A percentile compares a stretch with the other conserved stretches of the same genome.
These are phyloP conservation scores for Globisporangium apiculatum DNA, from an alignment of 352 stramenopile genomes.

Conservation along the genomic window DNA sequence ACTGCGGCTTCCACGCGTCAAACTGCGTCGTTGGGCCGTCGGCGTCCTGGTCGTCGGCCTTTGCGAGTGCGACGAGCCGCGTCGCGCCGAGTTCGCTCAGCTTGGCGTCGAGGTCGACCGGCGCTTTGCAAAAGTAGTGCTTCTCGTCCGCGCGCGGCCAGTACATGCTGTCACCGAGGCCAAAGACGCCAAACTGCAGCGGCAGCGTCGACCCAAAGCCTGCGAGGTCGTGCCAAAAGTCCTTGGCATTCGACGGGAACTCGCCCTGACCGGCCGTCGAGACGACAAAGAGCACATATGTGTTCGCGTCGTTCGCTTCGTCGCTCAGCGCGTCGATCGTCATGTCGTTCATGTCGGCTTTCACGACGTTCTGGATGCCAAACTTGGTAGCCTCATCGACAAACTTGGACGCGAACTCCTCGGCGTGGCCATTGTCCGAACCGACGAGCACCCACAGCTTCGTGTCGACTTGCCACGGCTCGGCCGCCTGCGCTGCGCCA, in stretches of 20 bases:
- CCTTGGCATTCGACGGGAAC: conserved; percentile 72
- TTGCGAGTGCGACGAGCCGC: conserved; percentile 40
- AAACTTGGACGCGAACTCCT: conserved; percentile 68
- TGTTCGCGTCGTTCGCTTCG: conserved; percentile 64
- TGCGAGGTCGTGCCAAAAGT: conserved; percentile 68
- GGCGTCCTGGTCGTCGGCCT: conserved; percentile 80
- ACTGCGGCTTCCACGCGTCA: conserved; percentile 58
- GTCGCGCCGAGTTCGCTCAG: conserved; percentile 67
- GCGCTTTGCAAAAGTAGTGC: conserved; percentile 81
- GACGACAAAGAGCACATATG: conserved; percentile 69
- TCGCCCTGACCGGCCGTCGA: conserved; percentile 78
- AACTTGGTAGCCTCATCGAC: conserved; percentile 61
- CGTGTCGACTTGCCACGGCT: conserved; percentile 60
- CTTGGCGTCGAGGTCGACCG: conserved; percentile 63
- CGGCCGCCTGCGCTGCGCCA: conserved; percentile 20
- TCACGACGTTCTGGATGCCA: conserved; percentile 68
- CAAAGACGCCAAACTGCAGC: conserved; percentile 74
- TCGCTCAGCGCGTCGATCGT: conserved; percentile 57
- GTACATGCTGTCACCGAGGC: conserved; percentile 74
- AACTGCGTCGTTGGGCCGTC: conserved; percentile 72
- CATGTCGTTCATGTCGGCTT: conserved; percentile 84
- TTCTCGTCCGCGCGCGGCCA: conserved; percentile 78
- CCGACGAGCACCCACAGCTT: conserved; percentile 75
- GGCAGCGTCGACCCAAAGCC: conserved; percentile 49
- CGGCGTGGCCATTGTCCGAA: conserved; percentile 67